Conservation (phyloP, 345 rosid genomes). For the Cardiospermum halicacabum region DNA sequence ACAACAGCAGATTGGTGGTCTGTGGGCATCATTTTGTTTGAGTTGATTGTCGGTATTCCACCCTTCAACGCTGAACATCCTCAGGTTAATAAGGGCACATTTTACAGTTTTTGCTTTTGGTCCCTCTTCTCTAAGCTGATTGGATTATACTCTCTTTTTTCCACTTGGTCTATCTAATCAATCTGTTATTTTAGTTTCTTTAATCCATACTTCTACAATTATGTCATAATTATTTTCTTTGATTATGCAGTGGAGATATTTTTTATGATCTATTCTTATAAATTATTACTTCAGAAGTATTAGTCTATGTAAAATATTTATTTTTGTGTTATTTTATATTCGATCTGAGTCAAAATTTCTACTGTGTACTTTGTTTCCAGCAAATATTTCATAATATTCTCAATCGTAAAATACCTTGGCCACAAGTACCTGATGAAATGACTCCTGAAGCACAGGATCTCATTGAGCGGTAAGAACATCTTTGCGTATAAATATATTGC, state of each 20-base stretch:
- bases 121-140: neutral
- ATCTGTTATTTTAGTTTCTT: neutral
- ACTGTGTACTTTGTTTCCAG: constrained; percentile 42
- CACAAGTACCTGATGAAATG: constrained; percentile 74
- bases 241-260: neutral
- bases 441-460: constrained; percentile 84
- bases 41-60: constrained; percentile 93
- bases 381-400: constrained; percentile 96
- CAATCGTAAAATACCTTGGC: constrained; percentile 98
- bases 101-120: constrained; percentile 8
- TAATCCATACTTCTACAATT: neutral
- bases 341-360: constrained; percentile 1
- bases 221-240: neutral
- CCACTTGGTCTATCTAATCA: neutral
- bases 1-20: constrained; percentile 99
- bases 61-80: constrained; percentile 99
- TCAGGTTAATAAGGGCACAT: constrained; percentile 35
- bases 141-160: neutral
- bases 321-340: constrained; percentile 10
- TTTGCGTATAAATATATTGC: neutral
- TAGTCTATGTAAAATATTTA: neutral
- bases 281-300: neutral
- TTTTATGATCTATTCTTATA: neutral
- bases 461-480: constrained; percentile 64
- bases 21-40: constrained; percentile 91